Conservation (phyloP, 2,329 filamentous ascomycete genomes). For the Colletotrichum noveboracense region DNA sequence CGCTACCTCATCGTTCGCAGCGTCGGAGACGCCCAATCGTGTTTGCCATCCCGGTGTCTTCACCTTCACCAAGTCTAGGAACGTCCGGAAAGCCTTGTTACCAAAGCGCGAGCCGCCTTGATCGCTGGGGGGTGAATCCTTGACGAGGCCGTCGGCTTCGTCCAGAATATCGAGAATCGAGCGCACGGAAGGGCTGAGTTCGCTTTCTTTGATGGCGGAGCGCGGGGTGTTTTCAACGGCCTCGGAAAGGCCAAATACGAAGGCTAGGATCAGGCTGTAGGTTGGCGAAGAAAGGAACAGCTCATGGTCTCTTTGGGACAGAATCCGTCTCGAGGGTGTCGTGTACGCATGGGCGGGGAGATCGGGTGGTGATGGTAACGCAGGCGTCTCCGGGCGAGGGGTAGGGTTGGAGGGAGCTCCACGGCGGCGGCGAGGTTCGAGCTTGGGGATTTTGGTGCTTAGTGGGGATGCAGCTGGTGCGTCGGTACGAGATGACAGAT, state of each 20-base stretch:
- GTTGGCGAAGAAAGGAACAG: conserved; percentile 81
- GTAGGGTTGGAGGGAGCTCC: conserved; percentile 55
- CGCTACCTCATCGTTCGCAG: conserved; percentile 72
- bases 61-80: conserved; percentile 72
- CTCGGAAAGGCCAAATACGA: conserved; percentile 87
- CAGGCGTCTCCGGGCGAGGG: conserved; percentile 77
- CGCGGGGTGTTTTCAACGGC: conserved; percentile 75
- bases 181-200: conserved; percentile 64
- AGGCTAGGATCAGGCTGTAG: conserved; percentile 77
- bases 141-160: conserved; percentile 70
- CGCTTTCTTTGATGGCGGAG: conserved; percentile 61
- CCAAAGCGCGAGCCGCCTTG: conserved; percentile 91
- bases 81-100: conserved; percentile 87
- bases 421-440: conserved; percentile 68
- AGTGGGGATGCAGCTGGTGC: not conserved
- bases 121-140: conserved; percentile 78
- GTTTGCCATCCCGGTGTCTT: conserved; percentile 67
- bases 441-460: conserved; percentile 60
- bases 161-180: conserved; percentile 74
- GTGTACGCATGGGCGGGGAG: conserved; percentile 65
- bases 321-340: conserved; percentile 77
- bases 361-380: conserved; percentile 71
- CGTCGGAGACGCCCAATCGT: conserved; percentile 57
- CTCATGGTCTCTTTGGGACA: conserved; percentile 81
- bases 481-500: not conserved